Evolutionary conservation across 129 eudicot genomes (phyloP).

Genomic region (Solidago caesia): DNA sequence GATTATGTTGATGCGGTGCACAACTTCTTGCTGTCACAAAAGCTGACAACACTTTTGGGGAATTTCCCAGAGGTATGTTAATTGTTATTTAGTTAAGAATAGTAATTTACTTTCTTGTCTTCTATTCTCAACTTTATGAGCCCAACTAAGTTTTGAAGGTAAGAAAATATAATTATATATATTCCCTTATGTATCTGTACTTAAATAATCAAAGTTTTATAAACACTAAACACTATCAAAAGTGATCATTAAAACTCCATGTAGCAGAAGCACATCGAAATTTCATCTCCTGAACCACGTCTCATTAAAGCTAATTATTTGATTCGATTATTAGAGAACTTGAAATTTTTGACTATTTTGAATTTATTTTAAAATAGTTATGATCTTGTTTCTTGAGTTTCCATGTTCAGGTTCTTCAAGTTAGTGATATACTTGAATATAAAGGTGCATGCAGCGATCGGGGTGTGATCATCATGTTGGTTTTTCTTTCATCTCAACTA

Average conservation of each 20-base stretch:
- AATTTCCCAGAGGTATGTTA: conserved; percentile 89
- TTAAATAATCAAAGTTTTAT: background rate
- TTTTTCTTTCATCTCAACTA: conserved; percentile 80
- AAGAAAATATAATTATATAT: background rate
- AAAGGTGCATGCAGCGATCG: conserved; percentile 82
- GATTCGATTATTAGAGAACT: too few relatives aligned
- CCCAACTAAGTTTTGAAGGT: background rate
- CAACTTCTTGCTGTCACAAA: conserved; percentile 86
- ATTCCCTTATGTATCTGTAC: background rate
- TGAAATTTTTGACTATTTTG: background rate
- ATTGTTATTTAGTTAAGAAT: background rate
- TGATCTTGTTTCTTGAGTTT: background rate
- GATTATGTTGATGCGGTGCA: conserved; percentile 92
- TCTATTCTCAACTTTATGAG: background rate
- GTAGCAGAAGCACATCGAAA: background rate
- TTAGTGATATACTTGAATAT: conserved; percentile 83
- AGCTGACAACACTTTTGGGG: conserved; percentile 76
- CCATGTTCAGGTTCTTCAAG: conserved; percentile 72
- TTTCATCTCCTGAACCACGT: too few relatives aligned
- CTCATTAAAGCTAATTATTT: too few relatives aligned
- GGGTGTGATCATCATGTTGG: conserved; percentile 77
- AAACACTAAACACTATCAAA: background rate
- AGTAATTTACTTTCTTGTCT: background rate
- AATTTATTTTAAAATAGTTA: background rate
- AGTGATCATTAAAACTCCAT: background rate